phyloP scores from a whole-genome alignment of 805 yeast genomes.

The Metschnikowia santaceciliae region DNA sequence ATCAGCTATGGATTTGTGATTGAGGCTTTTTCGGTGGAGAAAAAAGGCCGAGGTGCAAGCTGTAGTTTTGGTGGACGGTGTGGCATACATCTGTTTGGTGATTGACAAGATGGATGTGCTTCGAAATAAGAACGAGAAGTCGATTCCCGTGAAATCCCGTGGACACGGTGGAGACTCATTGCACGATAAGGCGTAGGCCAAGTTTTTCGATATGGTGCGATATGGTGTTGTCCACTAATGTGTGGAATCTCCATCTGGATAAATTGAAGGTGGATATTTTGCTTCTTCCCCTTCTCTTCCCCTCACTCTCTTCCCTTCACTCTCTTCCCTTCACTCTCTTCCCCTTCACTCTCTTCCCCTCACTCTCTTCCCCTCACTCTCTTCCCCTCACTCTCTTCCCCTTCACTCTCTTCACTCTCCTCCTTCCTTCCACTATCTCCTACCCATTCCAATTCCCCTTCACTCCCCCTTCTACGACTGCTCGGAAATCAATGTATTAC shows the following conservation, averaged over 20 bases:
- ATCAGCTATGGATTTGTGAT: conserved; percentile 60
- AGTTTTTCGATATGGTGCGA: conserved; percentile 54
- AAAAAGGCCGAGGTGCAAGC: conserved; percentile 89
- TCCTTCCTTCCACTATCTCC: too few species aligned
- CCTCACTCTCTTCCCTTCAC: neutral
- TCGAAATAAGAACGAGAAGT: conserved; percentile 30
- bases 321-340: neutral
- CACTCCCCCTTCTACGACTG: neutral
- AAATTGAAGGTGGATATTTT: conserved; percentile 69
- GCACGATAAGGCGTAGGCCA: conserved; percentile 71
- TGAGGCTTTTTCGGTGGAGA: conserved; percentile 74
- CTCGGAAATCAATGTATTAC: neutral
- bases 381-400: neutral
- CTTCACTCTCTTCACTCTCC: neutral
- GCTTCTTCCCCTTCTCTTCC: neutral
- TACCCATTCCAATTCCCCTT: too few species aligned
- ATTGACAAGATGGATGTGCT: conserved; percentile 86
- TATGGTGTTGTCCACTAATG: conserved; percentile 50
- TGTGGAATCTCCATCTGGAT: conserved; percentile 62
- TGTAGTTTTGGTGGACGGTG: conserved; percentile 87
- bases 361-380: too few species aligned
- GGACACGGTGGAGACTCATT: conserved; percentile 60
- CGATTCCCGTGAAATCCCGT: conserved; percentile 76
- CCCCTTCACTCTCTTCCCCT: neutral
- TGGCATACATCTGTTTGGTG: conserved; percentile 85